Base-by-base conservation (phyloP, 1,284 basidiomycete species). In the Trametes pubescens region DNA sequence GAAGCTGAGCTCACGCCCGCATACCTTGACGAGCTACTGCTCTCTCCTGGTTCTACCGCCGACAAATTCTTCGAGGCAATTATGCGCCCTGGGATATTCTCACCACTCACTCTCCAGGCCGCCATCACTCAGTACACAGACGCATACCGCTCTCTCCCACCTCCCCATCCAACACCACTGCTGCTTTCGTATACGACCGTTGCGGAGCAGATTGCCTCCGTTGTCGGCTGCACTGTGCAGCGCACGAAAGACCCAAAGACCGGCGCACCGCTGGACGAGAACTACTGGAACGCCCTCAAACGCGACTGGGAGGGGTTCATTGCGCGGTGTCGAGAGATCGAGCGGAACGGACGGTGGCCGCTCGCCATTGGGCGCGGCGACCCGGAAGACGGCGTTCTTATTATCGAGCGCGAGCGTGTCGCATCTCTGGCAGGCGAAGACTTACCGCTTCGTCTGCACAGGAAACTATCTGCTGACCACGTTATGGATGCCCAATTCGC, bases 221-320 rank as follows among this genome's bases (percentile, higher is more conserved):
- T 95, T n/a, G 93, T 98, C 22, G 96, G 95, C 1, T 94, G 89
- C 69, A 91, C 92, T 0, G 88, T 97, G 32, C 83, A 82, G 59
- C 82, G 96, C 46, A 84, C 87, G 67, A 84, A 85, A 43, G 92
- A 94, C 72, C 82, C 88, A 0, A 87, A 89, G 65, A 95, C 93
- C 0, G 95, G 95, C 11, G 89, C 90, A 22, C 82, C 88, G 43
- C 87, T 92, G 65, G 84, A 95, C 69, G 87, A 88, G 53, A 88
- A 88, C 58, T 96, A 93, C 75, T 91, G 92, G 86, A 91, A 87
- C 70, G 88, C 90, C 0, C 78, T 96, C 67, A 96, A 94, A 75
- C 81, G 92, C 44, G 94, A 98, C 71, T 98, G 95, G 94, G 92
- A 97, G 72, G 93, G 95, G 1, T 94, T 97, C 72, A 88, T 96